Base-by-base conservation (phyloP, 2,329 filamentous ascomycete genomes). In the Alternaria hordeiaustralica region DNA sequence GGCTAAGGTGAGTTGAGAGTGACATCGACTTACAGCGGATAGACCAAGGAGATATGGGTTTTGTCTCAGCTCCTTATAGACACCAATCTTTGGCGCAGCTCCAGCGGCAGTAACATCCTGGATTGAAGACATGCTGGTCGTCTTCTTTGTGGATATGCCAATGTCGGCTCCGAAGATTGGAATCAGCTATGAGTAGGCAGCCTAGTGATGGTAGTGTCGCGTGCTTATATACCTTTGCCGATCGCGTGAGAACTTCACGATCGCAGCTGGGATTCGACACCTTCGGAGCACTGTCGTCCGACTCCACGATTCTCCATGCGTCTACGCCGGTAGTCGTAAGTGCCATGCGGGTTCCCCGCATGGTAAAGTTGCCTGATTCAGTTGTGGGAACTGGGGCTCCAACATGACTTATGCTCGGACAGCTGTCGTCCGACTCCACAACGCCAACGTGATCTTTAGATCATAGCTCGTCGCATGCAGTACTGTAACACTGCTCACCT, bases 11-110 rank as follows among this genome's bases (percentile, higher is more conserved):
- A 2, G 8, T 3, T 1, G 3, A 11, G 26, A n/a, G 1, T 18
- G 7, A 13, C 5, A 3, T 6, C 21, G 3, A 46, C 64, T 50
- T 53, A 68, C 71, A 20, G 65, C 65, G 45, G 65, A 73, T 10
- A 72, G 45, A 1, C 65, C 68, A 20, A 73, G 61, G 25, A 72
- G 61, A 13, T 72, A 72, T 44, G 70, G 69, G 33, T 70, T 72
- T 45, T 66, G 63, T 41, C 66, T 67, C 21, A 73, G 33, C 55
- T 72, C 68, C 20, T 61, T 67, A 36, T 73, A 72, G 5, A 72
- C 62, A 20, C 67, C 62, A 47, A 66, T 65, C 51, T 70, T 70
- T 45, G 55, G 44, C 9, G 47, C 23, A 53, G 26, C 55, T 21
- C 59, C 64, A 26, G 46, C 41, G 51, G 58, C 58, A n/a, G 41